Evolutionary conservation across 2,329 filamentous ascomycete species (phyloP).

Genomic region (Aspergillus quadrilineatus): DNA sequence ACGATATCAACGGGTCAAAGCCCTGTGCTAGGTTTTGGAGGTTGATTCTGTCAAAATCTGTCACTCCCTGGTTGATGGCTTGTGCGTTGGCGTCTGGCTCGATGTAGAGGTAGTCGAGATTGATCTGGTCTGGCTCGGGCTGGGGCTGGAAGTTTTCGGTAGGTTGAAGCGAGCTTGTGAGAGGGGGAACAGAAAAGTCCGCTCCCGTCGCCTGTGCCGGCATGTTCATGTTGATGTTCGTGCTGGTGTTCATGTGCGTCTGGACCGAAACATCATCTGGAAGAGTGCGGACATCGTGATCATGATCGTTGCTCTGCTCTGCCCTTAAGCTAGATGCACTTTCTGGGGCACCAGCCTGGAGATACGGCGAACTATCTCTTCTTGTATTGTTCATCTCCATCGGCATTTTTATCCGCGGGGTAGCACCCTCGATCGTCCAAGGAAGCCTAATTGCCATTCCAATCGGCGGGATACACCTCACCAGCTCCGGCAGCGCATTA

Average conservation of each 20-base stretch:
- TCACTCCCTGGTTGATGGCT: neutral
- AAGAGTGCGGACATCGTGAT: no score
- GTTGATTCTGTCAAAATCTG: constrained; percentile 3
- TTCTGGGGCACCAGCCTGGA: neutral
- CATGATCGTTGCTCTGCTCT: no score
- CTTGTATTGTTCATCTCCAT: neutral
- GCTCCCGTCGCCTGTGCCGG: no score
- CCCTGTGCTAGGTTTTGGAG: constrained; percentile 3
- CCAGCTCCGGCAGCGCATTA: constrained; percentile 21
- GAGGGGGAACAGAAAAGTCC: neutral
- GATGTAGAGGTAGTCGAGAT: constrained; percentile 16
- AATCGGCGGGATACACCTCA: constrained; percentile 21
- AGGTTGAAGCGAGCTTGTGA: neutral
- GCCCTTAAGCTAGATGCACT: neutral
- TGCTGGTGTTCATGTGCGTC: no score
- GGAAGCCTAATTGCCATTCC: constrained; percentile 20
- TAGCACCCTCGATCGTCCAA: constrained; percentile 17
- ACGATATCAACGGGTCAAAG: constrained; percentile 13
- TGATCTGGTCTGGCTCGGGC: neutral
- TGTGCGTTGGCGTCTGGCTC: neutral
- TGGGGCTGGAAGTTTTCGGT: neutral
- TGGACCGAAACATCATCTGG: no score
- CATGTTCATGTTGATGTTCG: no score
- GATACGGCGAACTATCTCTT: neutral
- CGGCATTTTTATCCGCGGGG: neutral